phyloP scores from a whole-genome alignment of 140 eudicot genomes.

The Flaveria floridana region DNA sequence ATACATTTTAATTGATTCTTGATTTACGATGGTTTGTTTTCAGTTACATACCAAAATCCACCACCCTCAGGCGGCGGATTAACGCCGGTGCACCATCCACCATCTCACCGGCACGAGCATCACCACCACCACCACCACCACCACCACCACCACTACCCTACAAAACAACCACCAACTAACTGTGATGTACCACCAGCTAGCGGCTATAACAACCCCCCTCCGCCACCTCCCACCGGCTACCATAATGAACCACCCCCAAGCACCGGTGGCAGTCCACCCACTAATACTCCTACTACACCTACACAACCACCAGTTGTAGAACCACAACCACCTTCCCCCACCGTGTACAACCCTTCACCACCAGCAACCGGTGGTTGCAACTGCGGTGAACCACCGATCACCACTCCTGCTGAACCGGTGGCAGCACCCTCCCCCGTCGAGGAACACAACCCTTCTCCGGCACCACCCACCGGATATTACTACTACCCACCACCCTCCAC shows the following conservation, averaged over 20 bases:
- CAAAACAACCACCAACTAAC: slow-evolving; percentile 38
- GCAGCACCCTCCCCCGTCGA: slow-evolving; percentile 28
- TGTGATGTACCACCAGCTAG: slow-evolving; percentile 56
- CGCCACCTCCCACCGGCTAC: slow-evolving; percentile 41
- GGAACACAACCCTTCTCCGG: neutral
- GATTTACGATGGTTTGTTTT: slow-evolving; percentile 18
- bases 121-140: slow-evolving; percentile 17
- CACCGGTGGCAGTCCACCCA: slow-evolving; percentile 20
- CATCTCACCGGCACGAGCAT: neutral
- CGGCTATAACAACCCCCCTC: slow-evolving; percentile 40
- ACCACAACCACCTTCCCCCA: slow-evolving; percentile 23
- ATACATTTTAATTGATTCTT: neutral
- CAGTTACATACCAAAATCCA: slow-evolving; percentile 20
- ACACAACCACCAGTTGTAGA: neutral
- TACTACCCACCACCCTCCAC: slow-evolving; percentile 17
- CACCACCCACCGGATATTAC: slow-evolving; percentile 9
- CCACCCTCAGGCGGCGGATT: slow-evolving; percentile 20
- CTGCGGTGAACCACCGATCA: slow-evolving; percentile 21
- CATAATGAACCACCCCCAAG: slow-evolving; percentile 43
- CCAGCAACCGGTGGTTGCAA: slow-evolving; percentile 19
- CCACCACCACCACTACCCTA: slow-evolving; percentile 30
- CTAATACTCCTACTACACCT: slow-evolving; percentile 13
- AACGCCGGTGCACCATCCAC: slow-evolving; percentile 26
- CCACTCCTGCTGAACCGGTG: slow-evolving; percentile 11
- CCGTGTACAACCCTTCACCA: slow-evolving; percentile 16